Percentiles rank a stretch among this genome's conserved stretches.
Evolutionary conservation across 2,329 filamentous ascomycete genomes (phyloP).

Genomic region (Talaromyces pinophilus): DNA sequence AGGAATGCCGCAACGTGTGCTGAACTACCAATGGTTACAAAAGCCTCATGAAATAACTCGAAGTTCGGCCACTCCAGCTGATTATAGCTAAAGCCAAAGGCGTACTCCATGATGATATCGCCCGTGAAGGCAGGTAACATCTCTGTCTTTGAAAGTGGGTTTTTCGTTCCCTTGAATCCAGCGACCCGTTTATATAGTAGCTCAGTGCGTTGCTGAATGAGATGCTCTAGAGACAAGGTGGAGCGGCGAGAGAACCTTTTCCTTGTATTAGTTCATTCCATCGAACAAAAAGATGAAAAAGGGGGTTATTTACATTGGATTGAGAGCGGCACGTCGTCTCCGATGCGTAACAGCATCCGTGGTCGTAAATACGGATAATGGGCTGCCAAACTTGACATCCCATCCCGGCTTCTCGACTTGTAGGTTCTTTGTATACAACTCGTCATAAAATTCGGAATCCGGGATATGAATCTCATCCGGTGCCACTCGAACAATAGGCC

Average conservation of each 20-base stretch:
- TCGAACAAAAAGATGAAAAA: background rate
- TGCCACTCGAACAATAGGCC: conserved; percentile 38
- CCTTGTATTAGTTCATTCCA: background rate
- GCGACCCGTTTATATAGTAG: conserved; percentile 28
- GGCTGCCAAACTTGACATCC: conserved; percentile 29
- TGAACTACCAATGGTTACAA: conserved; percentile 27
- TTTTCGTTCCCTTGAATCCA: conserved; percentile 22
- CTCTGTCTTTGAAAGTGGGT: conserved; percentile 24
- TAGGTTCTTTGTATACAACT: conserved; percentile 34
- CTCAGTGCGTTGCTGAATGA: conserved; percentile 29
- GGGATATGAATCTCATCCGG: conserved; percentile 37
- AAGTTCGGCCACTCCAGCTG: conserved; percentile 29
- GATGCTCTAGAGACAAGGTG: conserved; percentile 27
- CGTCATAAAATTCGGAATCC: conserved; percentile 34
- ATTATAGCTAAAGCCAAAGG: conserved; percentile 30
- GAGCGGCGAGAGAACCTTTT: conserved; percentile 26
- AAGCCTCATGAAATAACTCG: conserved; percentile 30
- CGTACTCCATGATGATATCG: conserved; percentile 34
- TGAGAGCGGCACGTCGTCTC: conserved; percentile 36
- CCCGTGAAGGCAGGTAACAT: conserved; percentile 29
- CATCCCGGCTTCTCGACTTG: conserved; percentile 35
- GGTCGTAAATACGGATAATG: conserved; percentile 38
- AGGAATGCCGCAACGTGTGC: conserved; percentile 28
- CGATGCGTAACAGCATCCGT: conserved; percentile 37
- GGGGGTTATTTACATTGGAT: conserved; percentile 25